phyloP scores from a whole-genome alignment of 495 filamentous ascomycete genomes.

The Penicillium coprophilum region DNA sequence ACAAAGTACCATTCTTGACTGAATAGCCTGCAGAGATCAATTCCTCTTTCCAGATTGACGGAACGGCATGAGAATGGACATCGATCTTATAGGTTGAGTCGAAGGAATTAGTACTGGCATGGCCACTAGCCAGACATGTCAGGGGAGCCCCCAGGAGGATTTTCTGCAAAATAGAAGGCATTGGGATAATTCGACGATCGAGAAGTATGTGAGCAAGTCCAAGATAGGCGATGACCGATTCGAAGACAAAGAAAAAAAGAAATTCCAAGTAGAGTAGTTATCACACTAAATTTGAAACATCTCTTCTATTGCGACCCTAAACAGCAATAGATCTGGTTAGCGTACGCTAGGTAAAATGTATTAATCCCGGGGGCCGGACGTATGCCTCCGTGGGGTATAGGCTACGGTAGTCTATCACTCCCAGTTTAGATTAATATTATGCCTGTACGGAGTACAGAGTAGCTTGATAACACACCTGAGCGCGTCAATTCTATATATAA shows the following conservation, averaged over 20 bases:
- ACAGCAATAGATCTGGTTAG: too few relatives aligned
- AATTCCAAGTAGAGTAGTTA: not conserved
- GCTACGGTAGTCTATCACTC: too few relatives aligned
- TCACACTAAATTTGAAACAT: not conserved
- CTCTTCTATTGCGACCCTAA: too few relatives aligned
- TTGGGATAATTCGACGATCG: not conserved
- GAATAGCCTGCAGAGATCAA: slow-evolving; percentile 30
- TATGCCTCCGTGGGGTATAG: too few relatives aligned
- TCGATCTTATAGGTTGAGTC: slow-evolving; percentile 28
- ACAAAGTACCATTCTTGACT: slow-evolving; percentile 36
- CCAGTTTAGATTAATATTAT: too few relatives aligned
- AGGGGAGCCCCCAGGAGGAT: slow-evolving; percentile 1
- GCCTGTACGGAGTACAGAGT: too few relatives aligned
- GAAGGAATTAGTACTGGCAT: not conserved
- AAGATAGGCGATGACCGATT: not conserved
- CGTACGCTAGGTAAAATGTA: too few relatives aligned
- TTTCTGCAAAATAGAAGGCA: slow-evolving; percentile 4
- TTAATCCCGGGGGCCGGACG: too few relatives aligned
- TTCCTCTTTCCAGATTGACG: slow-evolving; percentile 28
- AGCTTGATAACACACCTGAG: too few relatives aligned
- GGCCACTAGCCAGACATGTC: not conserved
- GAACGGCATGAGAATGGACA: slow-evolving; percentile 38
- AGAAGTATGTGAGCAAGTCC: not conserved
- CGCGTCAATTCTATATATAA: too few relatives aligned
- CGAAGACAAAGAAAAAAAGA: not conserved